These are phyloP conservation scores for Candida patagonica DNA, from an alignment of 805 yeast genomes.

Conservation along the genomic window DNA sequence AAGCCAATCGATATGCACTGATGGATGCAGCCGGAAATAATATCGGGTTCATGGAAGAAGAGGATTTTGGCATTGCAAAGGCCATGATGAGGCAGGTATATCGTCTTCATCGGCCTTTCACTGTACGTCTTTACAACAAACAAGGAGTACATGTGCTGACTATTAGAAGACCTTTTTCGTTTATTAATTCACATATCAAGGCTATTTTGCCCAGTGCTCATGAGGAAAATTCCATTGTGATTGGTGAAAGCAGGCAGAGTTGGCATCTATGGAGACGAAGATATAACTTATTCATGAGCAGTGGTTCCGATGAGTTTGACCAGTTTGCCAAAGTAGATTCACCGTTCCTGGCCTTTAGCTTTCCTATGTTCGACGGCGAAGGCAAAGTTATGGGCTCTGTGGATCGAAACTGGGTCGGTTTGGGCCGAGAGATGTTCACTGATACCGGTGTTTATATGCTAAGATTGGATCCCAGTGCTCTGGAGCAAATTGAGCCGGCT, in stretches of 20 bases:
- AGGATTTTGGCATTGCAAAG: slow-evolving; percentile 61
- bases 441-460: slow-evolving; percentile 90
- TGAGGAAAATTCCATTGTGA: slow-evolving; percentile 33
- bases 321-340: slow-evolving; percentile 89
- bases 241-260: slow-evolving; percentile 85
- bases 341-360: slow-evolving; percentile 77
- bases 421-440: slow-evolving; percentile 86
- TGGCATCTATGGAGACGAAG: slow-evolving; percentile 94
- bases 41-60: slow-evolving; percentile 74
- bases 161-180: slow-evolving; percentile 74
- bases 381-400: slow-evolving; percentile 63
- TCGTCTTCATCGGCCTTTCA: slow-evolving; percentile 71
- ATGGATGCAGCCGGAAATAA: slow-evolving; percentile 65
- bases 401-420: slow-evolving; percentile 90
- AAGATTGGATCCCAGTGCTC: slow-evolving; percentile 64
- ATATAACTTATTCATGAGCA: slow-evolving; percentile 58
- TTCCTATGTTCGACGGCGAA: slow-evolving; percentile 57
- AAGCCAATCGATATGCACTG: slow-evolving; percentile 67
- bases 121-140: slow-evolving; percentile 28
- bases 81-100: slow-evolving; percentile 75
- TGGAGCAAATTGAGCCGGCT: slow-evolving; percentile 45
- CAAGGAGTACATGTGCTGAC: slow-evolving; percentile 29
- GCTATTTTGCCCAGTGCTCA: slow-evolving; percentile 47
- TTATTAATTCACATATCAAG: slow-evolving; percentile 82
- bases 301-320: slow-evolving; percentile 36